Percentiles rank a stretch among this genome's conserved stretches.
phyloP scores from a whole-genome alignment of 768 basidiomycete species.

The Hypsizygus marmoreus region DNA sequence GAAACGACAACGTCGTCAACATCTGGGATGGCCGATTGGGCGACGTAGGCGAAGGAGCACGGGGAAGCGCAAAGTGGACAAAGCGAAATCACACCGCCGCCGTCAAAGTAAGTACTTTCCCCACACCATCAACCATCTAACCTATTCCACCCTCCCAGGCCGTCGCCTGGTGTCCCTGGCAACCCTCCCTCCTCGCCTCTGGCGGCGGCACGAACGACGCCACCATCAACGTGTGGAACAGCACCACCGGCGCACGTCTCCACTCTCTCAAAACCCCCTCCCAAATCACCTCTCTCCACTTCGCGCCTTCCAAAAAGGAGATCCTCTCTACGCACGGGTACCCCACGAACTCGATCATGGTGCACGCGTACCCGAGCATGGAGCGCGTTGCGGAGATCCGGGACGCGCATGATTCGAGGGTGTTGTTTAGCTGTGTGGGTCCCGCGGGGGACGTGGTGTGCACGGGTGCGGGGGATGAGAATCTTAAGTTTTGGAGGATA shows the following conservation, averaged over 20 bases:
- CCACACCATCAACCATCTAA: background rate
- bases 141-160: constrained; percentile 50
- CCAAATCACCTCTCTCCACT: constrained; percentile 91
- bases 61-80: constrained; percentile 81
- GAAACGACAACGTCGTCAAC: constrained; percentile 97
- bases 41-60: constrained; percentile 49
- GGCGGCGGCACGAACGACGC: constrained; percentile 96
- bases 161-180: constrained; percentile 98
- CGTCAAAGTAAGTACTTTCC: constrained; percentile 55
- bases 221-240: constrained; percentile 88
- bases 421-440: constrained; percentile 81
- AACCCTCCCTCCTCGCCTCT: constrained; percentile 84
- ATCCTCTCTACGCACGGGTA: constrained; percentile 92
- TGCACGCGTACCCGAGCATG: constrained; percentile 85
- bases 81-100: constrained; percentile 92
- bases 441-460: constrained; percentile 91
- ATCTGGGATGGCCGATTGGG: constrained; percentile 91
- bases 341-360: constrained; percentile 81
- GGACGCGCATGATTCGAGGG: constrained; percentile 91
- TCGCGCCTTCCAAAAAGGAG: constrained; percentile 87
- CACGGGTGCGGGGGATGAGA: constrained; percentile 94
- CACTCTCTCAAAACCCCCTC: constrained; percentile 86
- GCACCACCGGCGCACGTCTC: constrained; percentile 87
- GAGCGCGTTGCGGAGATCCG: constrained; percentile 81
- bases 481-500: constrained; percentile 93